Evolutionary conservation across 345 rosid species (phyloP).

Genomic region (Eucalyptus lansdowneana): DNA sequence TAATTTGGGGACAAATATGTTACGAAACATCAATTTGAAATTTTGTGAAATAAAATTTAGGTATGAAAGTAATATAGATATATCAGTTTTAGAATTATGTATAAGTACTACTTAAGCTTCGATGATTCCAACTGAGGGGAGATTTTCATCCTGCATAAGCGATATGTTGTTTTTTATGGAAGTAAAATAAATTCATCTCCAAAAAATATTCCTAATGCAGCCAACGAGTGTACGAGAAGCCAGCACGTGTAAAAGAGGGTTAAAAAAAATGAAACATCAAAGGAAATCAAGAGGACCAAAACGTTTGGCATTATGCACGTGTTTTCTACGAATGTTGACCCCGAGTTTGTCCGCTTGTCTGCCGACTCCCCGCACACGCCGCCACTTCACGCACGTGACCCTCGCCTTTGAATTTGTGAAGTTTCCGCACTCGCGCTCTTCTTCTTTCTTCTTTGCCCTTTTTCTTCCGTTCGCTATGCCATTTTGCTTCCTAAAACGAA

Average conservation of each 20-base stretch:
- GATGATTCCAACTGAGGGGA: too few species aligned
- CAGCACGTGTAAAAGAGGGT: neutral
- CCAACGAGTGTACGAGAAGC: neutral
- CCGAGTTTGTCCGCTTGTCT: neutral
- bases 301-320: neutral
- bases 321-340: neutral
- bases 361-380: neutral
- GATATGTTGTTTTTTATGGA: neutral
- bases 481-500: neutral
- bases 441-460: neutral
- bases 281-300: neutral
- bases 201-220: accelerated
- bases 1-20: accelerated
- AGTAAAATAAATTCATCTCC: neutral
- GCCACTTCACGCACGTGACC: neutral
- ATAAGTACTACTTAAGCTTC: neutral
- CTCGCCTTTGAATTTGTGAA: neutral
- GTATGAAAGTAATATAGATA: accelerated
- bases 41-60: neutral
- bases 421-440: neutral
- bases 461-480: neutral
- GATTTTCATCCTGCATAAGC: neutral
- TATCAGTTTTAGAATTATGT: accelerated
- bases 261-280: neutral
- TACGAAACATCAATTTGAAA: neutral